Evolutionary conservation across 176 grass and related monocot species (phyloP), one percentile per base, ranked within the genome.

Genomic region (Oryza meridionalis): DNA sequence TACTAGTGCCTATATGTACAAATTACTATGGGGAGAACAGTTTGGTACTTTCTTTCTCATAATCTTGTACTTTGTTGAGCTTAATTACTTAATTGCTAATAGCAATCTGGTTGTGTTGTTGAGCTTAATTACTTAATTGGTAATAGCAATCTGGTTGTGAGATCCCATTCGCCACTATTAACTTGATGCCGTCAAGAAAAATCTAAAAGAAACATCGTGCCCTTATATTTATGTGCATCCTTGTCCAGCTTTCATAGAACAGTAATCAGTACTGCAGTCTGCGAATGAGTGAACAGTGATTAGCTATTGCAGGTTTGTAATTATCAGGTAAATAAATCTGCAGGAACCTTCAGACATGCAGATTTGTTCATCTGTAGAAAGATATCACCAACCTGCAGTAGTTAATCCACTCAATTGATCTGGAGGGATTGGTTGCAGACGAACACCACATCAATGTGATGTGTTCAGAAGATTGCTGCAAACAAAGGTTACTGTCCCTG

Each of bases 1-100:
- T 2, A 51, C 43, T 75, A 67, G 29, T 67, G 72, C 55, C 44
- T 53, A 53, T 53, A 53, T 50, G 33, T 81, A 73, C 50, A 82
- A 82, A 37, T 15, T 81, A 64, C 68, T 63, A 82, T 73, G 17
- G n/a, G 9, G 14, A 7, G 0, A 7, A 40, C 0, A 7, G 2
- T 9, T 25, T 61, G 17, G 31, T 58, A 78, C 19, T 14, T 69
- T 19, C 27, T 13, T 0, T 7, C 19, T n/a, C 49, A 26, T 6
- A 51, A 17, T 51, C 11, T 70, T 40, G 17, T 44, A 21, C 69
- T 17, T 58, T 58, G 17, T 58, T 58, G 5, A 8, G 15, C 51
- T 21, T 58, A 58, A 58, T 21, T 58, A 21, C 1, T 58, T 58
- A 58, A 51, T 51, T 51, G 12, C 49, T 51, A 0, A 51, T 51